phyloP scores from a whole-genome alignment of 257 asterid genomes.

The Parsonsia alboflavescens region DNA sequence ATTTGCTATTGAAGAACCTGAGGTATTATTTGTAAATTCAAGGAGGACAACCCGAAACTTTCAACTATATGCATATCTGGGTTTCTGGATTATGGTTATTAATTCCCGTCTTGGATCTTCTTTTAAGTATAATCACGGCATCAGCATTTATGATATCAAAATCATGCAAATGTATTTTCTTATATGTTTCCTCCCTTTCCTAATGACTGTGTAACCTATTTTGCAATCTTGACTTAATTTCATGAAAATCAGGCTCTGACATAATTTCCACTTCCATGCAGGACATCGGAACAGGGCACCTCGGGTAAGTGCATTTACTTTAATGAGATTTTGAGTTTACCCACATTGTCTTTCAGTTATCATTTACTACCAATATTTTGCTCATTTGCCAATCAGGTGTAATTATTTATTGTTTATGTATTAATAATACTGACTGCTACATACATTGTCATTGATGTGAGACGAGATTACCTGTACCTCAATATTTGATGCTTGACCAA shows the following conservation, averaged over 20 bases:
- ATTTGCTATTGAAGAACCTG: neutral
- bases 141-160: neutral
- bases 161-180: neutral
- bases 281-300: conserved; percentile 70
- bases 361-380: conserved; percentile 5
- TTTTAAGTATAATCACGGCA: neutral
- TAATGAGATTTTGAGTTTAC: neutral
- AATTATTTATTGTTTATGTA: neutral
- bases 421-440: neutral
- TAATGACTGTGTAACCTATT: neutral
- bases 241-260: conserved; percentile 19
- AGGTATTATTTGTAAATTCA: neutral
- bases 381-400: neutral
- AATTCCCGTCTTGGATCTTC: too few species aligned
- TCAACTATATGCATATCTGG: neutral
- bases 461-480: neutral
- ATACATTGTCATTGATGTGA: neutral
- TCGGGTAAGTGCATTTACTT: conserved; percentile 44
- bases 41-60: neutral
- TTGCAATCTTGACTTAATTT: conserved; percentile 1
- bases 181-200: neutral
- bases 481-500: neutral
- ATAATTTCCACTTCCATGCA: conserved; percentile 37
- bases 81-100: neutral
- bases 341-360: neutral